These are phyloP conservation scores for Cokeromyces recurvatus DNA, from an alignment of 371 early-diverging fungal species.

Conservation along the genomic window DNA sequence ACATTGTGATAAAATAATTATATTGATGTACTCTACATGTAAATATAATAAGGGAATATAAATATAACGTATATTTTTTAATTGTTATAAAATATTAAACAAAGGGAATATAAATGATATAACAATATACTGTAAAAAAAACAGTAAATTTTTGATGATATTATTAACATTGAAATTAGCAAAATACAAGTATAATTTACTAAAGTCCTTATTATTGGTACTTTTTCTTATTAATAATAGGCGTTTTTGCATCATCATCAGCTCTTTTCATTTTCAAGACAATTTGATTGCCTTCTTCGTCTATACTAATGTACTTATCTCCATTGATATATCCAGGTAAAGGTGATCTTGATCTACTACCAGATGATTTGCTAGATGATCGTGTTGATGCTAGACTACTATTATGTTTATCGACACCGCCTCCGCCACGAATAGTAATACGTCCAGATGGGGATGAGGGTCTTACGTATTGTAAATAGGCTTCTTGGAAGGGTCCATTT, in stretches of 20 bases:
- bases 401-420: conserved; percentile 7
- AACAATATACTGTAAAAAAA: too few relatives aligned
- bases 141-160: too few relatives aligned
- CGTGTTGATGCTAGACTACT: conserved; percentile 23
- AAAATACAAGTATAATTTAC: too few relatives aligned
- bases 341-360: conserved; percentile 24
- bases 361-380: conserved; percentile 32
- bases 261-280: conserved; percentile 44
- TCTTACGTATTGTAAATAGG: conserved; percentile 18
- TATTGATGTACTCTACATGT: too few relatives aligned
- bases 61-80: too few relatives aligned
- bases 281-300: conserved; percentile 41
- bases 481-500: conserved; percentile 16
- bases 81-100: too few relatives aligned
- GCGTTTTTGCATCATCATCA: conserved; percentile 27
- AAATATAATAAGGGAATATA: too few relatives aligned
- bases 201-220: too few relatives aligned
- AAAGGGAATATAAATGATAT: too few relatives aligned
- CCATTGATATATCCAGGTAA: conserved; percentile 38
- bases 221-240: conserved; percentile 20
- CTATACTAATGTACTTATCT: conserved; percentile 35
- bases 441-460: conserved; percentile 38
- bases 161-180: too few relatives aligned
- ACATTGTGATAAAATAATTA: too few relatives aligned
- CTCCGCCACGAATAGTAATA: conserved; percentile 36